These are phyloP conservation scores for Xanthoconium separans DNA, from an alignment of 1,284 basidiomycete genomes.

Conservation along the genomic window DNA sequence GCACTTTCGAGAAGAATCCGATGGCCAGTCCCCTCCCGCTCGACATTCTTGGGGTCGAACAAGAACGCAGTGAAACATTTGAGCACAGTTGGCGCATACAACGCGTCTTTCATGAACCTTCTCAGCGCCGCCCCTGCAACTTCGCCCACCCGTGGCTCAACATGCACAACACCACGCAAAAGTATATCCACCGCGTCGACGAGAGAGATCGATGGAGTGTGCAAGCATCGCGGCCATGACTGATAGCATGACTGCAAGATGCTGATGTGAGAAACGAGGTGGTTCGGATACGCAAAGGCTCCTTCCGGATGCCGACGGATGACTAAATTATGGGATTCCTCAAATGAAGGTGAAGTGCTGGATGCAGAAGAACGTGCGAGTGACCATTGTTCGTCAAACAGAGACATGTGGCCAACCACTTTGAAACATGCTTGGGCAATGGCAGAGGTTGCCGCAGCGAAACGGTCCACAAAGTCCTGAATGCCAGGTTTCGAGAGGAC, in stretches of 20 bases:
- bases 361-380: slow-evolving; percentile 44
- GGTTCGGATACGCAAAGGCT: slow-evolving; percentile 68
- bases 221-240: slow-evolving; percentile 82
- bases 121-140: slow-evolving; percentile 70
- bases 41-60: slow-evolving; percentile 70
- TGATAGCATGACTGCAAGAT: slow-evolving; percentile 82
- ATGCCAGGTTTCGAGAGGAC: slow-evolving; percentile 66
- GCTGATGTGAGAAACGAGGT: slow-evolving; percentile 64
- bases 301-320: slow-evolving; percentile 72
- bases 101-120: slow-evolving; percentile 68
- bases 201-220: slow-evolving; percentile 47
- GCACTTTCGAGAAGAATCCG: slow-evolving; percentile 64
- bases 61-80: slow-evolving; percentile 74
- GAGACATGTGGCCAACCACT: slow-evolving; percentile 71
- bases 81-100: slow-evolving; percentile 62
- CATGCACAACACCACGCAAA: slow-evolving; percentile 78
- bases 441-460: slow-evolving; percentile 59
- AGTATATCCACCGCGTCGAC: slow-evolving; percentile 78
- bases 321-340: slow-evolving; percentile 65
- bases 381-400: slow-evolving; percentile 85
- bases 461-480: slow-evolving; percentile 72
- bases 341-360: slow-evolving; percentile 52
- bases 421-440: slow-evolving; percentile 69
- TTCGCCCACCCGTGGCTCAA: slow-evolving; percentile 75
- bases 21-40: slow-evolving; percentile 65